These are phyloP conservation scores for Trichoderma harzianum DNA, from an alignment of 2,329 filamentous ascomycete species.

Conservation along the genomic window DNA sequence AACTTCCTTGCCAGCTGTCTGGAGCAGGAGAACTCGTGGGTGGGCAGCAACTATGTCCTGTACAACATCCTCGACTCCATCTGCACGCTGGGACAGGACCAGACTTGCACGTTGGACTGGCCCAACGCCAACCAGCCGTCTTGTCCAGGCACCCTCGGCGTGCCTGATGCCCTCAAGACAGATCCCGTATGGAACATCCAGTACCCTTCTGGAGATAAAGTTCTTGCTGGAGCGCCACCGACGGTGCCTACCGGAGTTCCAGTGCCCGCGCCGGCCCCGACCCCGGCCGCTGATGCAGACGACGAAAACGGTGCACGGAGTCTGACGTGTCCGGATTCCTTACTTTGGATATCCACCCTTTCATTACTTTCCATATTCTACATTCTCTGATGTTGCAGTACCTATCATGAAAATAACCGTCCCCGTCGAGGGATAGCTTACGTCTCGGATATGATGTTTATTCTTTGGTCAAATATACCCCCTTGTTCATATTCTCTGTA, in stretches of 20 bases:
- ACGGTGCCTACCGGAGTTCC: conserved; percentile 4
- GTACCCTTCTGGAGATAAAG: conserved; percentile 43
- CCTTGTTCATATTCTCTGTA: conserved; percentile 14
- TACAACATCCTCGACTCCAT: conserved; percentile 51
- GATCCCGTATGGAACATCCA: conserved; percentile 46
- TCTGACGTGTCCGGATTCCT: background rate
- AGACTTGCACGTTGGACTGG: conserved; percentile 45
- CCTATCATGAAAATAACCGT: background rate
- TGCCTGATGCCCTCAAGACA: conserved; percentile 32
- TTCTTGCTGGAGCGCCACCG: conserved; percentile 31
- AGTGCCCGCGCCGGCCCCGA: background rate
- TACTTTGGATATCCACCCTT: background rate
- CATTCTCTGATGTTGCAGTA: conserved; percentile 6
- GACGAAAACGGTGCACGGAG: background rate
- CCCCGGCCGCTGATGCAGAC: background rate
- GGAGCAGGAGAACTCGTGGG: conserved; percentile 41
- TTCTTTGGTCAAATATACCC: conserved; percentile 16
- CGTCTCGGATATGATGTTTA: conserved; percentile 18
- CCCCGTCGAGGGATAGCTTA: background rate
- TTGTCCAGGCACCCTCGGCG: conserved; percentile 43
- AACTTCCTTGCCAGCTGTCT: conserved; percentile 49
- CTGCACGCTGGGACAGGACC: conserved; percentile 45
- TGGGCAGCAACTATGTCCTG: conserved; percentile 45
- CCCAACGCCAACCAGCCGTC: conserved; percentile 42
- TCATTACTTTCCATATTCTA: background rate